Evolutionary conservation across 805 yeast species (phyloP).

Genomic region (Kuraishia capsulata): DNA sequence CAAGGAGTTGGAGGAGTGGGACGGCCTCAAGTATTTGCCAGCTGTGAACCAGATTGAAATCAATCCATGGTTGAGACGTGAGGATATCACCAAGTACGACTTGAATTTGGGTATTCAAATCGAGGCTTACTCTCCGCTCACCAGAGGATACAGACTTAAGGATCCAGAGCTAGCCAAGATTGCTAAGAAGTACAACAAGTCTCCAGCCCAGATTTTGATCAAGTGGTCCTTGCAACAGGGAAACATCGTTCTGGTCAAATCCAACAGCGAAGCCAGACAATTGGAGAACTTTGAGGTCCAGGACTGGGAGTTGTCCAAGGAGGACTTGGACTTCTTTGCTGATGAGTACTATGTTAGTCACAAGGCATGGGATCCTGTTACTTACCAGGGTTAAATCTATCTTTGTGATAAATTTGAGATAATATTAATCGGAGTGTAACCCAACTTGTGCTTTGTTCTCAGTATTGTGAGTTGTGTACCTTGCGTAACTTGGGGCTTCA

Average conservation of each 20-base stretch:
- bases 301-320: slow-evolving; percentile 26
- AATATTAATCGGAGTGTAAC: too few species aligned
- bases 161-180: slow-evolving; percentile 34
- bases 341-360: slow-evolving; percentile 24
- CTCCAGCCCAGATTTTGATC: slow-evolving; percentile 52
- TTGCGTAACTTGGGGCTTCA: too few species aligned
- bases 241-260: slow-evolving; percentile 31
- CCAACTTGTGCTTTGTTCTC: too few species aligned
- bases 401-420: too few species aligned
- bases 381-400: slow-evolving; percentile 1
- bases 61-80: slow-evolving; percentile 40
- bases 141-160: slow-evolving; percentile 37
- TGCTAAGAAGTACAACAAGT: slow-evolving; percentile 35
- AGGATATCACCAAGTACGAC: slow-evolving; percentile 34
- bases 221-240: slow-evolving; percentile 66
- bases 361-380: slow-evolving; percentile 26
- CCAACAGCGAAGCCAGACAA: slow-evolving; percentile 19
- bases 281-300: slow-evolving; percentile 26
- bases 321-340: slow-evolving; percentile 23
- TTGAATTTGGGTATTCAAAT: slow-evolving; percentile 34
- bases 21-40: slow-evolving; percentile 31
- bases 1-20: slow-evolving; percentile 40
- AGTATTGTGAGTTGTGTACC: too few species aligned
- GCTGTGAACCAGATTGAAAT: slow-evolving; percentile 42
- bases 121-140: slow-evolving; percentile 62